Evolutionary conservation across 169 alveolate genomes (phyloP), one percentile per base, ranked within the genome.

Genomic region (Plasmodium berghei): DNA sequence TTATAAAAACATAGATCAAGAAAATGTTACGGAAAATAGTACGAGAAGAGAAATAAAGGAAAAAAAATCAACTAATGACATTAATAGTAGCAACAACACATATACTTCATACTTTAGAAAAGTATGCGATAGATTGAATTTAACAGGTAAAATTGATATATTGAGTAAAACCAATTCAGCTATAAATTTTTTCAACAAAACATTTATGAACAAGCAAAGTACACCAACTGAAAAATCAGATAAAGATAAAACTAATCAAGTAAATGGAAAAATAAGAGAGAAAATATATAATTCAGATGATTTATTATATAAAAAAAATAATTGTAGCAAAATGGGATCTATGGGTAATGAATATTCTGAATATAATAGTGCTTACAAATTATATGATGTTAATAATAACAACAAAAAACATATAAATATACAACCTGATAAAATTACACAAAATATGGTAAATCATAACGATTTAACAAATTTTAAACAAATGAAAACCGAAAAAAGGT

Each of bases 271-370:
- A 9, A 6, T 1, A 22, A 72, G 34, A 55, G 12, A 18, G 5
- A 83, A 67, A 83, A 55, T 67, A 18, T 71, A 83, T 61, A 83
- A 83, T 61, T 64, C 90, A 42, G 90, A 83, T 28, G 90, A 67
- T 26, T 46, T 83, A 18, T 26, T 83, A 59, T 55, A 83, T 61
- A 67, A 20, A 52, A 56, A 24, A 22, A 56, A 56, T 48, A 54
- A 52, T 45, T 66, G 40, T 42, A 66, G 54, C 46, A 52, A 55
- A 67, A 55, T 40, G 46, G 18, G 83, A 28, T 55, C 62, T 18
- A 58, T 55, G 48, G 6, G 42, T n/a, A 46, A 64, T 22, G 20
- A 18, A 34, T 64, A 26, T 26, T 42, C 55, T 46, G 26, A 34
- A 34, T 34, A 34, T 4, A 34, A 34, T 34, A 34, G 5, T 34